phyloP scores from a whole-genome alignment of 805 yeast genomes.

The Candida dajiaensis region DNA sequence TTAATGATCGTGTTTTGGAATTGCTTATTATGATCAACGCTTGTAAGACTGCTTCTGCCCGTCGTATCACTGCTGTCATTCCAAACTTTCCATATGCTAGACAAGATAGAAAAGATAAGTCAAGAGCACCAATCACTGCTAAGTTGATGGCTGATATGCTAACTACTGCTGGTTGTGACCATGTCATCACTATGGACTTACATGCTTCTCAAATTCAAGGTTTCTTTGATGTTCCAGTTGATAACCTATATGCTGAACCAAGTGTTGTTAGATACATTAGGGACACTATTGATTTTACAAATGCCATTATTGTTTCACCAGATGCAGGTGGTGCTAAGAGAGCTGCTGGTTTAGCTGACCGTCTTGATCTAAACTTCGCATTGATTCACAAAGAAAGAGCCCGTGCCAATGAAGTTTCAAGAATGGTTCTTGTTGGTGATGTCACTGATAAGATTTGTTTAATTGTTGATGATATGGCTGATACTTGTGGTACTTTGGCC shows the following conservation, averaged over 20 bases:
- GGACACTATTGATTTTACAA: constrained; percentile 49
- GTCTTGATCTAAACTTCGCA: constrained; percentile 74
- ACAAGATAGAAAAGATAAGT: constrained; percentile 81
- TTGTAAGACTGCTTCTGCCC: constrained; percentile 76
- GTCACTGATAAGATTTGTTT: constrained; percentile 70
- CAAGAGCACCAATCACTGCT: constrained; percentile 82
- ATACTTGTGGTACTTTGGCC: constrained; percentile 80
- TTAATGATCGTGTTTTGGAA: constrained; percentile 72
- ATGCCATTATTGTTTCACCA: constrained; percentile 76
- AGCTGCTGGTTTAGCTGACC: constrained; percentile 81
- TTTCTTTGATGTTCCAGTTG: constrained; percentile 77
- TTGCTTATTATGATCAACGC: constrained; percentile 75
- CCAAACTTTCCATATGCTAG: constrained; percentile 87
- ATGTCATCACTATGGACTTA: constrained; percentile 80
- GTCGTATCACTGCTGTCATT: constrained; percentile 76
- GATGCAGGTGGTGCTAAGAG: constrained; percentile 91
- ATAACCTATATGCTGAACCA: constrained; percentile 81
- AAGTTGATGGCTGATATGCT: constrained; percentile 78
- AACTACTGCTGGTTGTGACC: constrained; percentile 81
- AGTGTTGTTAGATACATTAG: constrained; percentile 68
- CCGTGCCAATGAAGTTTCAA: constrained; percentile 74
- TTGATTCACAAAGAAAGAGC: constrained; percentile 82
- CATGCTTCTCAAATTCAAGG: constrained; percentile 92
- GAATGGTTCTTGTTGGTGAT: constrained; percentile 85
- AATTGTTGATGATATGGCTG: constrained; percentile 86